A percentile compares a stretch with the other conserved stretches of the same genome.
Evolutionary conservation across 2,329 filamentous ascomycete genomes (phyloP).

Genomic region (Dactylonectria estremocensis): DNA sequence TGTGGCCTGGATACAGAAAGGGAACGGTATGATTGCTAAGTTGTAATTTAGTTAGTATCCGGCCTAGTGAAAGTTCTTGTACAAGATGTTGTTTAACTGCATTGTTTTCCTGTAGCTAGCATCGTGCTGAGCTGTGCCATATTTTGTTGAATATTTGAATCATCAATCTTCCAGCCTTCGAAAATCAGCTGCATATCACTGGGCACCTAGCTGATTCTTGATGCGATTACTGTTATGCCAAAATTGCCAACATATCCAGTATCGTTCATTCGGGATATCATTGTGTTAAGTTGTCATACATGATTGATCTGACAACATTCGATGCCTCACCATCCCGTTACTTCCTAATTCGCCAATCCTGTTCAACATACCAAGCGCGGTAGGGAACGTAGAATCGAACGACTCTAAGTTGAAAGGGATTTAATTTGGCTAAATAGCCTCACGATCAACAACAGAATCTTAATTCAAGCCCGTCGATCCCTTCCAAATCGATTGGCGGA

Average conservation of each 20-base stretch:
- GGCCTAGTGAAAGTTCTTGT: background rate
- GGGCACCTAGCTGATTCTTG: too few relatives aligned
- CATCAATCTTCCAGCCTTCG: too few relatives aligned
- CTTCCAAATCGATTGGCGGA: background rate
- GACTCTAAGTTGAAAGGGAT: background rate
- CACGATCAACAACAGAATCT: background rate
- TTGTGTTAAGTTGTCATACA: too few relatives aligned
- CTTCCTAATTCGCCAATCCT: background rate
- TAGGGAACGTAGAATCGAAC: background rate
- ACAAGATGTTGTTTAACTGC: background rate
- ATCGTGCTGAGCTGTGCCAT: too few relatives aligned
- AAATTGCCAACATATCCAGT: too few relatives aligned
- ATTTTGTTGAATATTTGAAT: too few relatives aligned
- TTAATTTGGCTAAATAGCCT: background rate
- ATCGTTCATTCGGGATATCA: too few relatives aligned
- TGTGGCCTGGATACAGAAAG: constrained; percentile 77
- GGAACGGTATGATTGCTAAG: constrained; percentile 79
- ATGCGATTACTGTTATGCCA: too few relatives aligned
- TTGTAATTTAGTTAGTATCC: constrained; percentile 65
- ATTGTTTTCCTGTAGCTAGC: background rate
- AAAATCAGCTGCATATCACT: too few relatives aligned
- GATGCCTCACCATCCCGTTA: background rate
- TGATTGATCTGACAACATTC: too few relatives aligned
- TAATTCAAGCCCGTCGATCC: background rate
- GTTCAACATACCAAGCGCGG: background rate